These are phyloP conservation scores for Fusarium sterilihyphosum DNA, from an alignment of 2,329 filamentous ascomycete genomes.

Conservation along the genomic window DNA sequence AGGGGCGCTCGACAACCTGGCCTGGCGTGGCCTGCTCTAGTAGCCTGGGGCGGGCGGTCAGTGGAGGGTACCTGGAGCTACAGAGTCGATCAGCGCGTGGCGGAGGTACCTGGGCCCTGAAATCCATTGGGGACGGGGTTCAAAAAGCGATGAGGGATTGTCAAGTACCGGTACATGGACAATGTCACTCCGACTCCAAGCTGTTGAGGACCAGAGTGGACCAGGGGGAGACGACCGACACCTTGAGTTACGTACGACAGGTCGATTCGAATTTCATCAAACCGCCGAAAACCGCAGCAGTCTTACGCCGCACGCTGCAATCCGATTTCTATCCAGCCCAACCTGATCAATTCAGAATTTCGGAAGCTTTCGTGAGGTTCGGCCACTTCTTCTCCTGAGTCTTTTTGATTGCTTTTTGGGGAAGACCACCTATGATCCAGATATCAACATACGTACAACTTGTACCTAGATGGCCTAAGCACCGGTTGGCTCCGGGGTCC, in stretches of 20 bases:
- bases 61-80: conserved; percentile 28
- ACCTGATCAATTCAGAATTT: conserved; percentile 1
- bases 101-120: conserved; percentile 35
- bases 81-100: conserved; percentile 15
- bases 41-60: conserved; percentile 26
- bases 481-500: background rate
- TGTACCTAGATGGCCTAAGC: conserved; percentile 12
- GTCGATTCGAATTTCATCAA: conserved; percentile 20
- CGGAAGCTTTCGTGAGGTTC: conserved; percentile 14
- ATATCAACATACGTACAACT: conserved; percentile 17
- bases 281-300: conserved; percentile 39
- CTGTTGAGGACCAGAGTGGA: conserved; percentile 44
- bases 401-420: conserved; percentile 11
- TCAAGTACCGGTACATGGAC: conserved; percentile 37
- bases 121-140: conserved; percentile 33
- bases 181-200: conserved; percentile 28
- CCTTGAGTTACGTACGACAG: conserved; percentile 37
- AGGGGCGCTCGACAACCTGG: conserved; percentile 15
- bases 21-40: conserved; percentile 16
- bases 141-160: conserved; percentile 40
- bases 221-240: conserved; percentile 26
- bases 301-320: conserved; percentile 16
- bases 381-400: conserved; percentile 5
- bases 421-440: background rate
- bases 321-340: background rate